These are phyloP conservation scores for Aspergillus kassunensis DNA, from an alignment of 495 filamentous ascomycete genomes.

Conservation along the genomic window DNA sequence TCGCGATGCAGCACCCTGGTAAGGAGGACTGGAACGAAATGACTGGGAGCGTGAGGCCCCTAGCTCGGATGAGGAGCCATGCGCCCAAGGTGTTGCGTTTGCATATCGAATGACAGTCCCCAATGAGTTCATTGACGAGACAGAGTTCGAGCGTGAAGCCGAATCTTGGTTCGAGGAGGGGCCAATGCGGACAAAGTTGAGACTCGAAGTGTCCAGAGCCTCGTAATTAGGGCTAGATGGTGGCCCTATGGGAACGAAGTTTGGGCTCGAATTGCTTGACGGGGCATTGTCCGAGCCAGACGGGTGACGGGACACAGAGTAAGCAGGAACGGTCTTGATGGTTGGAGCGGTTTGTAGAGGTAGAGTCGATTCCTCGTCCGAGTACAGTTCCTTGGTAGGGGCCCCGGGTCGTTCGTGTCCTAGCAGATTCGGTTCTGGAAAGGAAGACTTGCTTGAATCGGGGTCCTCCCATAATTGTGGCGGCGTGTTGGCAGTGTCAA, in stretches of 20 bases:
- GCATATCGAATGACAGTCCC: conserved; percentile 45
- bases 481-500: conserved; percentile 37
- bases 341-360: conserved; percentile 37
- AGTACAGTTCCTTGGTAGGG: conserved; percentile 28
- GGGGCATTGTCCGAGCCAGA: conserved; percentile 19
- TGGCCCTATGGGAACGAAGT: conserved; percentile 38
- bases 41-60: conserved; percentile 35
- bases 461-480: conserved; percentile 45
- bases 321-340: conserved; percentile 38
- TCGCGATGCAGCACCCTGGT: conserved; percentile 28
- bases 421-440: conserved; percentile 28
- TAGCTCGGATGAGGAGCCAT: conserved; percentile 34
- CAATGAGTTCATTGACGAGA: conserved; percentile 47
- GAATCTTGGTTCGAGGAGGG: conserved; percentile 36
- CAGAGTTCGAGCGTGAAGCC: conserved; percentile 38
- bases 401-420: conserved; percentile 24
- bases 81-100: conserved; percentile 35
- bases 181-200: conserved; percentile 35
- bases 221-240: conserved; percentile 47
- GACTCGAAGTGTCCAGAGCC: conserved; percentile 40
- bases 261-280: conserved; percentile 39
- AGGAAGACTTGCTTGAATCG: conserved; percentile 39
- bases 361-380: conserved; percentile 38
- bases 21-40: conserved; percentile 38
- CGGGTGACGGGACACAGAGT: conserved; percentile 25